A percentile compares a stretch with the other conserved stretches of the same genome.
phyloP scores from a whole-genome alignment of 108 stramenopile genomes.

The Aurantiochytrium sp. region DNA sequence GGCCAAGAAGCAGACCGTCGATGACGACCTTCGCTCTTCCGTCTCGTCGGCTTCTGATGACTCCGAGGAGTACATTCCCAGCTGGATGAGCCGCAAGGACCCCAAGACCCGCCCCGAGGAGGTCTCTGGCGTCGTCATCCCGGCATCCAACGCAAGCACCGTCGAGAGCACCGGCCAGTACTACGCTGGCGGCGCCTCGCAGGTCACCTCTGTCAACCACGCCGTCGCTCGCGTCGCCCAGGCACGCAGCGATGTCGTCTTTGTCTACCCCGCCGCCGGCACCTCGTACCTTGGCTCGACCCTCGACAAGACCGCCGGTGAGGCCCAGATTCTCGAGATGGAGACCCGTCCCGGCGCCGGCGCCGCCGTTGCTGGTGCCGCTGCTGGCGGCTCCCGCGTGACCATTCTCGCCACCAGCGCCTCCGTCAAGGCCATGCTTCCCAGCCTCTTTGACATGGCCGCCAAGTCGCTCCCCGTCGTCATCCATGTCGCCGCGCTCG shows the following conservation, averaged over 20 bases:
- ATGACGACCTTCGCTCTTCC: neutral
- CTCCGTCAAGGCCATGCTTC: neutral
- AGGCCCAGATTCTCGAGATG: constrained; percentile 8
- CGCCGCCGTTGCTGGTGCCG: neutral
- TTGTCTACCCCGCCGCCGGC: neutral
- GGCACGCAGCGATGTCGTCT: neutral
- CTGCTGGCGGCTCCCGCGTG: neutral
- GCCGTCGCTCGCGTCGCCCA: neutral
- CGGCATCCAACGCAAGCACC: neutral
- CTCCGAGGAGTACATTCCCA: neutral
- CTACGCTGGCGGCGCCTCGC: neutral
- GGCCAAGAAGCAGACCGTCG: neutral
- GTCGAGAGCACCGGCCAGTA: neutral
- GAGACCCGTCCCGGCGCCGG: neutral
- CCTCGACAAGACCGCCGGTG: neutral
- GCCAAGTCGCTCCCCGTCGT: neutral
- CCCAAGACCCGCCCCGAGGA: neutral
- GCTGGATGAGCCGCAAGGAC: constrained; percentile 15
- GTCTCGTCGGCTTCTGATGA: neutral
- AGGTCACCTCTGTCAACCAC: neutral
- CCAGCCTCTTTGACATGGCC: neutral
- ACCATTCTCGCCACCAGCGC: neutral
- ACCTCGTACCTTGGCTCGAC: neutral
- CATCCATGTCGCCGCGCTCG: neutral
- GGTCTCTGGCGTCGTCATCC: neutral